These are phyloP conservation scores for Salvia splendens DNA, from an alignment of 257 asterid genomes.

Conservation along the genomic window DNA sequence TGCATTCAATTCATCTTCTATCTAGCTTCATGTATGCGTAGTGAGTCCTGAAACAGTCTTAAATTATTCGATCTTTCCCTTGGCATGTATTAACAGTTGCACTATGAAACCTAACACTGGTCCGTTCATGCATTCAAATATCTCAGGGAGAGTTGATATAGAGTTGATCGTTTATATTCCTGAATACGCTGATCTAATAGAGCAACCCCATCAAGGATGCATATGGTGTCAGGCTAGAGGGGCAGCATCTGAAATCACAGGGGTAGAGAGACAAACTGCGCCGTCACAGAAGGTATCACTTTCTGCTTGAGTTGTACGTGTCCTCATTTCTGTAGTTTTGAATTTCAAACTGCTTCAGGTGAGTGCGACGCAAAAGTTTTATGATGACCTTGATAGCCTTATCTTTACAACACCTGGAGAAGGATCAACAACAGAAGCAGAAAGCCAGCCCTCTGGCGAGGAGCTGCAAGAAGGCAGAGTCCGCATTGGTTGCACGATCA, in stretches of 20 bases:
- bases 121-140: conserved; percentile 16
- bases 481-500: conserved; percentile 58
- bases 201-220: too few relatives aligned
- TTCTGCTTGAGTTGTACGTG: conserved; percentile 12
- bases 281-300: conserved; percentile 58
- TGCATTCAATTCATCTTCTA: not conserved
- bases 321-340: conserved; percentile 22
- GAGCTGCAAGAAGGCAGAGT: conserved; percentile 51
- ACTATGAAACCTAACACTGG: too few relatives aligned
- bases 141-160: conserved; percentile 73
- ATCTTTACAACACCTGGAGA: conserved; percentile 43
- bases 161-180: conserved; percentile 62
- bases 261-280: conserved; percentile 45
- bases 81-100: too few relatives aligned
- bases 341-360: conserved; percentile 50
- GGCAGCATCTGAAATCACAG: conserved; percentile 67
- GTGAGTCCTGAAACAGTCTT: too few relatives aligned
- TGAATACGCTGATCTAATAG: conserved; percentile 46
- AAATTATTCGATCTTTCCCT: too few relatives aligned
- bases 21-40: conserved; percentile 8
- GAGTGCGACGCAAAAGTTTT: conserved; percentile 73
- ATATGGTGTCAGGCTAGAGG: too few relatives aligned
- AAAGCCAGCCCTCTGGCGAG: conserved; percentile 25
- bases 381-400: conserved; percentile 71
- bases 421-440: conserved; percentile 40